Percentiles rank a stretch among this genome's conserved stretches.
Evolutionary conservation across 805 yeast species (phyloP).

Genomic region (Kazachstania psychrophila): DNA sequence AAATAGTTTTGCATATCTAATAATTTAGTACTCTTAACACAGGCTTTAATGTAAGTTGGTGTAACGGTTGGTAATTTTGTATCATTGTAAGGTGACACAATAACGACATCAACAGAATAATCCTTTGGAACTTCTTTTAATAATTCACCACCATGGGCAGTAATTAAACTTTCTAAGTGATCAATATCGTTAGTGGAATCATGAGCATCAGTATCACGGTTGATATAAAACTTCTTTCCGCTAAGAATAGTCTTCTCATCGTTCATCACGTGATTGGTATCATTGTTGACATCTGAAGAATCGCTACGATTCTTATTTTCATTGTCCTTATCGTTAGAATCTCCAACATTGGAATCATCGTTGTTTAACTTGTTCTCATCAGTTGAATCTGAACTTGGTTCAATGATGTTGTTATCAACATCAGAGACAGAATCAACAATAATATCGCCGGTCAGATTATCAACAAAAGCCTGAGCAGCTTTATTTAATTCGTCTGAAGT

Average conservation of each 20-base stretch:
- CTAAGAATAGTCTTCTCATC: conserved; percentile 3
- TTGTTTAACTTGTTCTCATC: too few species aligned
- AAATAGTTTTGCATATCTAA: conserved; percentile 18
- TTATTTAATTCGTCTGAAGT: not conserved
- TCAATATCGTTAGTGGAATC: conserved; percentile 18
- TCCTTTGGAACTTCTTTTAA: conserved; percentile 16
- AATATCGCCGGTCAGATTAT: conserved; percentile 1
- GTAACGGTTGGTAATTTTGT: conserved; percentile 25
- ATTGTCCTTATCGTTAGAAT: too few species aligned
- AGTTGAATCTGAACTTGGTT: too few species aligned
- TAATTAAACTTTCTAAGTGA: conserved; percentile 14
- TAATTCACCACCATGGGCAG: conserved; percentile 20
- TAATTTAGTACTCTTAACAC: conserved; percentile 16
- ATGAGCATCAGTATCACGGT: conserved; percentile 19
- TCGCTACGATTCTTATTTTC: not conserved
- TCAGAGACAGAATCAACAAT: conserved; percentile 1
- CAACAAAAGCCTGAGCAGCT: conserved; percentile 5
- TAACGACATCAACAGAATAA: conserved; percentile 11
- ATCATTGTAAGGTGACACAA: conserved; percentile 27
- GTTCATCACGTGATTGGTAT: not conserved
- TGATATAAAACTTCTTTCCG: conserved; percentile 17
- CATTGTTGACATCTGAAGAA: not conserved
- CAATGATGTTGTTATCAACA: too few species aligned
- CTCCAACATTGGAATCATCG: too few species aligned
- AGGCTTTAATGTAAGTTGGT: conserved; percentile 24